Evolutionary conservation across 2,329 filamentous ascomycete genomes (phyloP).

Genomic region (Davidsoniella australis): DNA sequence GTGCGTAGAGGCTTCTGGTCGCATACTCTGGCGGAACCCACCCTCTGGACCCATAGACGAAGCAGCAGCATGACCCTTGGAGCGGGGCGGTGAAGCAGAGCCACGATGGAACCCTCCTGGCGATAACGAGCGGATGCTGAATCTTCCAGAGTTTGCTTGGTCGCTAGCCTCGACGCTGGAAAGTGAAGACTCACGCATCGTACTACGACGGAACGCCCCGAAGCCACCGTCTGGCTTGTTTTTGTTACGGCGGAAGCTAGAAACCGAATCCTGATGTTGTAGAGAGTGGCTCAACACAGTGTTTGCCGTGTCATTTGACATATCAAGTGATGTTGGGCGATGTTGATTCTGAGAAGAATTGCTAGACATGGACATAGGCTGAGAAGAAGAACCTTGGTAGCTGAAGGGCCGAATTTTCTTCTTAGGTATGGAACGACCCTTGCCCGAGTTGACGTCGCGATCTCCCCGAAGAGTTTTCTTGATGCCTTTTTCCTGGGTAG

Average conservation of each 20-base stretch:
- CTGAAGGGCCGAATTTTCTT: conserved; percentile 9
- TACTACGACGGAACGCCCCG: conserved; percentile 9
- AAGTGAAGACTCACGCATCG: conserved; percentile 27
- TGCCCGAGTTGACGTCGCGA: not conserved
- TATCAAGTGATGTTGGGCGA: conserved; percentile 1
- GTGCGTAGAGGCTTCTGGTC: conserved; percentile 18
- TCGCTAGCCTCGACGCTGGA: conserved; percentile 31
- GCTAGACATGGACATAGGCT: not conserved
- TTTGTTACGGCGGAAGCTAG: conserved; percentile 10
- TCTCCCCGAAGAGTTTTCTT: not conserved
- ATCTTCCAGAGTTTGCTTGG: conserved; percentile 34
- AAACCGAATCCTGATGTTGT: conserved; percentile 11
- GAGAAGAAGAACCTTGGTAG: conserved; percentile 2
- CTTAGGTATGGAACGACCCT: conserved; percentile 6
- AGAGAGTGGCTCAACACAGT: not conserved
- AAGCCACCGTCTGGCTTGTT: not conserved
- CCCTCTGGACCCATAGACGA: conserved; percentile 23
- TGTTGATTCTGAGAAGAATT: not conserved
- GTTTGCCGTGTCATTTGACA: not conserved
- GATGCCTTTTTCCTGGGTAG: too few relatives aligned
- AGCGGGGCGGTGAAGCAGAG: conserved; percentile 27
- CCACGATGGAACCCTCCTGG: conserved; percentile 34
- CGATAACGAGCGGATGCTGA: conserved; percentile 55
- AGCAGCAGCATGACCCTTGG: conserved; percentile 21
- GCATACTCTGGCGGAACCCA: conserved; percentile 26